Evolutionary conservation across 225 moss, liverwort and hornwort species (phyloP).

Genomic region (Asterella californica): DNA sequence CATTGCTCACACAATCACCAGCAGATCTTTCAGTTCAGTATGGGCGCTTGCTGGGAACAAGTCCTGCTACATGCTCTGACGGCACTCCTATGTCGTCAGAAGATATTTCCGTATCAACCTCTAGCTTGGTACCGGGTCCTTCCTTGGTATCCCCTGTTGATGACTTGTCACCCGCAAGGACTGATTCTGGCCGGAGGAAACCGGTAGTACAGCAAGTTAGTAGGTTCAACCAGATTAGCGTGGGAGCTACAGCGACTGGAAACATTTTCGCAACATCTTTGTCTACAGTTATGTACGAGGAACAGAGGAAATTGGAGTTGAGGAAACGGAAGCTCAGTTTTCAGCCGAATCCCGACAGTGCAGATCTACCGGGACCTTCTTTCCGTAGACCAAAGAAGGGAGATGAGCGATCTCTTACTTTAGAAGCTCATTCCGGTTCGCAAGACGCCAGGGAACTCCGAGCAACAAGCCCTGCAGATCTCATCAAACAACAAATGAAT

Average conservation of each 20-base stretch:
- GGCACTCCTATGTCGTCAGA: conserved; percentile 25
- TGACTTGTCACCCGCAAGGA: neutral
- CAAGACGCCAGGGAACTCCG: neutral
- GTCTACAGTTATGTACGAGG: conserved; percentile 7
- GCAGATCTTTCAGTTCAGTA: neutral
- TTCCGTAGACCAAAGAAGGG: neutral
- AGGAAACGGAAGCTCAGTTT: conserved; percentile 45
- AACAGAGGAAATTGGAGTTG: conserved; percentile 23
- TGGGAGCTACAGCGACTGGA: neutral
- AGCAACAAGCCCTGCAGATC: neutral
- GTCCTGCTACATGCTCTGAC: conserved; percentile 22
- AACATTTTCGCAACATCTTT: neutral
- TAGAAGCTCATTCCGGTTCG: neutral
- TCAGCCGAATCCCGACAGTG: conserved; percentile 9
- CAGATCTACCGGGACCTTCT: neutral
- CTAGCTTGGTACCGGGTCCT: conserved; percentile 6
- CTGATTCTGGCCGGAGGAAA: neutral
- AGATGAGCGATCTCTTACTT: neutral
- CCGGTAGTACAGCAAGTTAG: neutral
- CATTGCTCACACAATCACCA: conserved; percentile 42
- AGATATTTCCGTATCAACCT: conserved; percentile 19
- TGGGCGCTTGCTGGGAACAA: neutral
- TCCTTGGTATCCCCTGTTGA: neutral
- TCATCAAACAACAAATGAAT: neutral
- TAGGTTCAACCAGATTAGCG: neutral